Base-by-base conservation (phyloP, 2,329 filamentous ascomycete species). In the Neopestalotiopsis sp. region DNA sequence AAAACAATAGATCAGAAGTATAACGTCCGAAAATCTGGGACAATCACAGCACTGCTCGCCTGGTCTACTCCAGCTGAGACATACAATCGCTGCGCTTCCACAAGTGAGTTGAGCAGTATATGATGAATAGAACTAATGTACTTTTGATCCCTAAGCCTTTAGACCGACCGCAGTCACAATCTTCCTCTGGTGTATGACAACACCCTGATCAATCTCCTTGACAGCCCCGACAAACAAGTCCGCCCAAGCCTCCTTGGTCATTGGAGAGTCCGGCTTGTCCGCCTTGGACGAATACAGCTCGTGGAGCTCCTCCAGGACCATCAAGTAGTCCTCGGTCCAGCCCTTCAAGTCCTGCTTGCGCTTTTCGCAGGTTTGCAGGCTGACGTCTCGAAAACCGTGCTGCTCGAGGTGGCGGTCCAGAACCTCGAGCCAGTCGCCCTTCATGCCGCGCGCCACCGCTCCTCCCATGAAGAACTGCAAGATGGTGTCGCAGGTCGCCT, bases 301-400 rank as follows among this genome's bases (percentile, higher is more conserved):
- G 4, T 68, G 63, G 1, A 75, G 64, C 38, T 77, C 74, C 49
- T 75, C 70, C 60, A 73, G 75, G 0, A 75, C 73, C 72, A 76
- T 75, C 14, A 77, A 57, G 49, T 73, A 74, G 49, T 76, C 69
- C 7, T 77, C 74, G 0, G 75, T 75, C 75, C 74, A 77, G 38
- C 57, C 73, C 68, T 75, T 76, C 4, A 70, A 70, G 30, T 75
- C 74, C 32, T 69, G 67, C 57, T 60, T 71, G 1, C 69, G 66
- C 12, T 68, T 71, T 7, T 65, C 32, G 0, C 10, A 1, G 7
- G 5, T 52, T 1, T 49, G 9, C 28, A 71, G 5, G 3, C 34
- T 30, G 2, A 71, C 69, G 5, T 73, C 61, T 4, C 67, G 14
- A n/a, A 71, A 73, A 2, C 71, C 71, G 20, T 67, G 56, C 24